Evolutionary conservation across 2,329 filamentous ascomycete species (phyloP).

Genomic region (Colletotrichum somersetense): DNA sequence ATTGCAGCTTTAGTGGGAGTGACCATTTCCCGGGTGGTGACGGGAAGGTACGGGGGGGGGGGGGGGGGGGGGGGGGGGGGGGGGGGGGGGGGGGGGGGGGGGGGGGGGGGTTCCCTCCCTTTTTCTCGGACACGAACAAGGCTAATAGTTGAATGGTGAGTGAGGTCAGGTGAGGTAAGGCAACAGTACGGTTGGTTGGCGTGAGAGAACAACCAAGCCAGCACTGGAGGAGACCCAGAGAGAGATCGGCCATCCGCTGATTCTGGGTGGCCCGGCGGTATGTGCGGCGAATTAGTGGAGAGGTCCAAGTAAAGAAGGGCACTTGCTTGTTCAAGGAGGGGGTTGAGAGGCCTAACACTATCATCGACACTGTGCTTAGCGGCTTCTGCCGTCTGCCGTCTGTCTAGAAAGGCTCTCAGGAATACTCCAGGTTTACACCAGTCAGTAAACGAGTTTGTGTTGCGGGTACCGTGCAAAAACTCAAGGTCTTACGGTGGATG

Average conservation of each 20-base stretch:
- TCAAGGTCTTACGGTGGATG: background rate
- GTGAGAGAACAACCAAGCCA: background rate
- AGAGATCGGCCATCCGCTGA: conserved; percentile 38
- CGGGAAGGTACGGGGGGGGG: conserved; percentile 7
- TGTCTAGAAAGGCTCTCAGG: background rate
- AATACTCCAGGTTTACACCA: too few relatives aligned
- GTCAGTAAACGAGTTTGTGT: background rate
- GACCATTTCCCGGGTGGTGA: conserved; percentile 6
- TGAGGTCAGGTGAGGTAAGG: conserved; percentile 9
- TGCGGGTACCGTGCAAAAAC: conserved; percentile 1
- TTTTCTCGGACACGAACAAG: background rate
- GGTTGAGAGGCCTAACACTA: background rate
- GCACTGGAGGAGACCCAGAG: conserved; percentile 23
- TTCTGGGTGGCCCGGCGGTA: conserved; percentile 63
- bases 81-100: background rate
- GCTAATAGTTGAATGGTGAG: background rate
- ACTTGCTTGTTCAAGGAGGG: conserved; percentile 17
- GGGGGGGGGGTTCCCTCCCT: background rate
- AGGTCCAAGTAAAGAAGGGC: conserved; percentile 42
- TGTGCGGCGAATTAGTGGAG: conserved; percentile 72
- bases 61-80: too few relatives aligned
- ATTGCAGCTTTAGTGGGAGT: conserved; percentile 8
- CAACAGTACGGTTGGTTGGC: conserved; percentile 5
- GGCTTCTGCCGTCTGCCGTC: background rate
- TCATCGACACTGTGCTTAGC: conserved; percentile 2